phyloP scores from a whole-genome alignment of 1,139 yeast genomes.

The Wickerhamiella pararugosa region DNA sequence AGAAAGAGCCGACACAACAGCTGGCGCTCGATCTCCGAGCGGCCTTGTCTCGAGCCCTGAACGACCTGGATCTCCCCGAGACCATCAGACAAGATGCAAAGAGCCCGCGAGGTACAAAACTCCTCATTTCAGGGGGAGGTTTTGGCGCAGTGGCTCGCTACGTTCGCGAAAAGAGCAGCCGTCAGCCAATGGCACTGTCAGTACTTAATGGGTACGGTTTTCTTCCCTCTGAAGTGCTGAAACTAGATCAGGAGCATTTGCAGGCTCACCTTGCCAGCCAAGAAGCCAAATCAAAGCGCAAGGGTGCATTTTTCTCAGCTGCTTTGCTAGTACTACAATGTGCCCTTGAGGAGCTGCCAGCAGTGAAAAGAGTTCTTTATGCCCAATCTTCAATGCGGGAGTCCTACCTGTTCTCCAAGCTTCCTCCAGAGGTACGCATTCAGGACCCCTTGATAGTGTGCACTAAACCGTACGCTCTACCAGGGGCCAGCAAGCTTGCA shows the following conservation, averaged over 20 bases:
- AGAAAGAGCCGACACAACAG: conserved; percentile 14
- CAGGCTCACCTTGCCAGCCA: not conserved
- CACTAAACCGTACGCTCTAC: conserved; percentile 49
- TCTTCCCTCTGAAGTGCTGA: not conserved
- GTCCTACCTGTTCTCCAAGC: conserved; percentile 46
- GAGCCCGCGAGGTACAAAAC: conserved; percentile 39
- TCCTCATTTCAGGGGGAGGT: conserved; percentile 56
- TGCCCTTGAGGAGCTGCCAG: conserved; percentile 42
- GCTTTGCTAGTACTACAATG: conserved; percentile 46
- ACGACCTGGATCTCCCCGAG: conserved; percentile 26
- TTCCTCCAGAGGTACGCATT: conserved; percentile 37
- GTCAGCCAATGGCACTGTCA: no score
- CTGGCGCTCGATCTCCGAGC: conserved; percentile 16
- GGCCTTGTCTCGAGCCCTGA: conserved; percentile 32
- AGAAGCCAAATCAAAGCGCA: not conserved
- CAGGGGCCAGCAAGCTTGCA: conserved; percentile 38
- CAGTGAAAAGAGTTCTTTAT: conserved; percentile 42
- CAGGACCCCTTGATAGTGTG: conserved; percentile 54
- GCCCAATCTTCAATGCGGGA: conserved; percentile 62
- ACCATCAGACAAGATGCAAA: conserved; percentile 25
- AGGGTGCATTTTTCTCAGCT: conserved; percentile 32
- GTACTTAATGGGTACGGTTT: not conserved
- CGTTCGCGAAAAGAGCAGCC: conserved; percentile 27
- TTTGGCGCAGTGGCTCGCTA: conserved; percentile 49
- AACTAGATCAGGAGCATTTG: not conserved